Evolutionary conservation across 345 rosid genomes (phyloP).

Genomic region (Boechera retrofracta): DNA sequence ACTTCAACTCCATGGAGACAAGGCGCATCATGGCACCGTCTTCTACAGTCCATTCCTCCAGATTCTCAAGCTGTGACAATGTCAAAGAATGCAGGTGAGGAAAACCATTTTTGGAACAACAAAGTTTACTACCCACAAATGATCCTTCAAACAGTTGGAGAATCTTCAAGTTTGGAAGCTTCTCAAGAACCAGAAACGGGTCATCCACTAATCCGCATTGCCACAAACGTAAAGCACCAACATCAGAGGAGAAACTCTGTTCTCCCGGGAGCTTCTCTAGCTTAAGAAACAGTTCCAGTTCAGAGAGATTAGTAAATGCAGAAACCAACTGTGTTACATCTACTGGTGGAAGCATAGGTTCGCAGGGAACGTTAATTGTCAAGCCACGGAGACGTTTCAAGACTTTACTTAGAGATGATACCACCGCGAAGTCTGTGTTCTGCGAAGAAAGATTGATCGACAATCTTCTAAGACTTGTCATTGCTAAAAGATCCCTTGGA

Average conservation of each 20-base stretch:
- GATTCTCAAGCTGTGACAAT: constrained; percentile 18
- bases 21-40: constrained; percentile 48
- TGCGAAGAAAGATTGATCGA: constrained; percentile 33
- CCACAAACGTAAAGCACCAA: constrained; percentile 47
- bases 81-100: constrained; percentile 33
- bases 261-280: constrained; percentile 34
- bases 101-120: constrained; percentile 39
- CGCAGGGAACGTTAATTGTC: constrained; percentile 23
- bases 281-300: constrained; percentile 30
- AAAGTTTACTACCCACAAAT: constrained; percentile 44
- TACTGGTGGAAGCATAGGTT: constrained; percentile 35
- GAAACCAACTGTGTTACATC: constrained; percentile 33
- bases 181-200: constrained; percentile 54
- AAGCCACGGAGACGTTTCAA: constrained; percentile 34
- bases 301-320: constrained; percentile 28
- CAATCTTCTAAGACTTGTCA: constrained; percentile 32
- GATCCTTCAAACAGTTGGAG: constrained; percentile 44
- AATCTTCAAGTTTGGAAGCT: constrained; percentile 48
- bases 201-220: constrained; percentile 50
- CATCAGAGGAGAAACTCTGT: constrained; percentile 45
- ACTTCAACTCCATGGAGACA: constrained; percentile 41
- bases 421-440: constrained; percentile 33
- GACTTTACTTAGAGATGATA: constrained; percentile 31
- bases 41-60: constrained; percentile 43
- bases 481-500: constrained; percentile 24